Evolutionary conservation across 352 stramenopile genomes (phyloP).

Genomic region (Globisporangium emineosum): DNA sequence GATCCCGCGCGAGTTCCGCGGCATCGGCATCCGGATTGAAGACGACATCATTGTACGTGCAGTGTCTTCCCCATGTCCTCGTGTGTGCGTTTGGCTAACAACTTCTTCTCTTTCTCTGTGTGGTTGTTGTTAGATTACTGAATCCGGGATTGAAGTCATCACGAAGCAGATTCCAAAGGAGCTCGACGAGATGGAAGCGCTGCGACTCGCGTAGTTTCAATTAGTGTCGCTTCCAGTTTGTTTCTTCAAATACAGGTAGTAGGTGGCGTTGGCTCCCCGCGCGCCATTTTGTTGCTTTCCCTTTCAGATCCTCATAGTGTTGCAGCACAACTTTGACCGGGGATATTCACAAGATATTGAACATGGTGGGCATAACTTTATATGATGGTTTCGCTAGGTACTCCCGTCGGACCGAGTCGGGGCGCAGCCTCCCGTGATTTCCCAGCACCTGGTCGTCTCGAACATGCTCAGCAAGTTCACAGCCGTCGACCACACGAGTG

Average conservation of each 20-base stretch:
- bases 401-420: conserved; percentile 9
- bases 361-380: background rate
- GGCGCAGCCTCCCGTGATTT: conserved; percentile 51
- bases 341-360: no score
- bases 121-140: conserved; percentile 48
- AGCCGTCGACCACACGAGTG: conserved; percentile 33
- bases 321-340: no score
- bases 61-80: no score
- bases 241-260: background rate
- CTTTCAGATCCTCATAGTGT: no score
- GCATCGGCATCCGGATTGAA: conserved; percentile 84
- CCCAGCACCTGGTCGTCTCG: conserved; percentile 49
- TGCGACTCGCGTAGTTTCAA: conserved; percentile 28
- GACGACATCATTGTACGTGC: conserved; percentile 79
- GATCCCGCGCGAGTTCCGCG: conserved; percentile 69
- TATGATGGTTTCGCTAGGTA: background rate
- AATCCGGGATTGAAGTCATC: conserved; percentile 72
- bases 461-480: conserved; percentile 55
- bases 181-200: conserved; percentile 57
- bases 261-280: no score
- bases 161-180: conserved; percentile 70
- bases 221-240: background rate
- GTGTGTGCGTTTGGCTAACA: no score
- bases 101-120: background rate
- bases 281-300: no score